These are phyloP conservation scores for Aspergillus piperis DNA, from an alignment of 2,329 filamentous ascomycete species.

Conservation along the genomic window DNA sequence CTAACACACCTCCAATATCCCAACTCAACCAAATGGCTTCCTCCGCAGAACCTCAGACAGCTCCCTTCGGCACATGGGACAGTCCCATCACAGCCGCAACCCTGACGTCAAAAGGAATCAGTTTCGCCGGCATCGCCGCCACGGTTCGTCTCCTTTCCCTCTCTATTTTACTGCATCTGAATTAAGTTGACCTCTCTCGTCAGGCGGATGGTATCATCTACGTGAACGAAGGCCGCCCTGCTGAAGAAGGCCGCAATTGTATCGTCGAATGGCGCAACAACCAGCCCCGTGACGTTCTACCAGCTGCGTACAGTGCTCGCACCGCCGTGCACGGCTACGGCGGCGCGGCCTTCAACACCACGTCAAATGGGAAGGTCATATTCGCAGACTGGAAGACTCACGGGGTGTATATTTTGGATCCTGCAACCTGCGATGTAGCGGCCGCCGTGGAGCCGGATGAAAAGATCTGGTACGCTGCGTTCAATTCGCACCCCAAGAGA, in stretches of 20 bases:
- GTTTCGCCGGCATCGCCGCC: conserved; percentile 34
- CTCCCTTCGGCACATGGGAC: conserved; percentile 42
- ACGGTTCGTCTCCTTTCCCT: conserved; percentile 25
- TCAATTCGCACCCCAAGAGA: conserved; percentile 43
- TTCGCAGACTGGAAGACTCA: conserved; percentile 50
- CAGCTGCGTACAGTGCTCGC: conserved; percentile 46
- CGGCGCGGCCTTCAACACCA: conserved; percentile 48
- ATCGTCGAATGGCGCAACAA: conserved; percentile 48
- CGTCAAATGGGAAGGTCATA: conserved; percentile 44
- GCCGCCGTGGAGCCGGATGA: conserved; percentile 33
- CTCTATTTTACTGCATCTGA: not conserved
- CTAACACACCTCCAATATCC: not conserved
- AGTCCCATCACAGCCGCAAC: conserved; percentile 42
- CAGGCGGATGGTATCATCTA: conserved; percentile 33
- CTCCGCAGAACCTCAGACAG: conserved; percentile 4
- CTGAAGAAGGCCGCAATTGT: conserved; percentile 44
- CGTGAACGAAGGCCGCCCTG: conserved; percentile 39
- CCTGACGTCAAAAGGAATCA: conserved; percentile 35
- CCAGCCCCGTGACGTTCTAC: conserved; percentile 45
- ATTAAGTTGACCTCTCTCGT: not conserved
- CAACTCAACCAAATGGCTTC: not conserved
- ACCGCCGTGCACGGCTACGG: conserved; percentile 58
- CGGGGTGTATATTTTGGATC: conserved; percentile 48
- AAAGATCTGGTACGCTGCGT: conserved; percentile 46
- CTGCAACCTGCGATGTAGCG: conserved; percentile 37